Evolutionary conservation across 1,284 basidiomycete genomes (phyloP), one percentile per base, ranked within the genome.

Genomic region (Ustilago loliicola): DNA sequence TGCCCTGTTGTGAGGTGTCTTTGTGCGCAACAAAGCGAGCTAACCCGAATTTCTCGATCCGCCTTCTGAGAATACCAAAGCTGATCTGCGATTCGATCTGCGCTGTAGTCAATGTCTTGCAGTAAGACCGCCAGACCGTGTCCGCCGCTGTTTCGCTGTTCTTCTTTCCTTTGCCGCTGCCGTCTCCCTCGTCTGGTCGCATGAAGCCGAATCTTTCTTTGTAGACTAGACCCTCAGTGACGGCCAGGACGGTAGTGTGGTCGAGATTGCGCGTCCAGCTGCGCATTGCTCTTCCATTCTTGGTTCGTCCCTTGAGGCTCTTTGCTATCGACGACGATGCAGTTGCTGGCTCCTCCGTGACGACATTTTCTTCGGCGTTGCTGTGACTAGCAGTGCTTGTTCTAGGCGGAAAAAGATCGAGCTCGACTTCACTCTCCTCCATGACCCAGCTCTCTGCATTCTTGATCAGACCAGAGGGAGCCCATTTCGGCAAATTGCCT

Each of bases 401-500:
- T 15, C 73, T 40, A 2, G 74, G 52, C 13, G 73, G 74, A 27
- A 77, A 74, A 3, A 77, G 61, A 36, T 85, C 80, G 7, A 86
- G 65, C 50, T 86, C 85, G 11, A 85, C 81, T 59, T 84, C 84
- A 70, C 80, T 85, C 64, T 85, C 82, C 48, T 86, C 85, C 50
- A 86, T 74, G n/a, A 86, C 85, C 80, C 80, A 86, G 57, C 83
- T 83, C 62, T 85, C 81, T 17, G 83, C 70, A 45, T 83, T 84
- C 70, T 81, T 80, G 42, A 93, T 88, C 82, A 93, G 93, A 50
- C 93, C 93, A 81, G 91, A 89, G 2, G 93, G 93, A 19, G 93
- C 93, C 96, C 96, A 98, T 83, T 92, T 90, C 3, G 96, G 96
- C 61, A 97, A 88, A 15, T 93, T 91, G 10, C 95, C 95, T 45